Percentiles rank a stretch among this genome's conserved stretches.
Evolutionary conservation across 2,329 filamentous ascomycete genomes (phyloP).

Genomic region (Sclerotinia minor): DNA sequence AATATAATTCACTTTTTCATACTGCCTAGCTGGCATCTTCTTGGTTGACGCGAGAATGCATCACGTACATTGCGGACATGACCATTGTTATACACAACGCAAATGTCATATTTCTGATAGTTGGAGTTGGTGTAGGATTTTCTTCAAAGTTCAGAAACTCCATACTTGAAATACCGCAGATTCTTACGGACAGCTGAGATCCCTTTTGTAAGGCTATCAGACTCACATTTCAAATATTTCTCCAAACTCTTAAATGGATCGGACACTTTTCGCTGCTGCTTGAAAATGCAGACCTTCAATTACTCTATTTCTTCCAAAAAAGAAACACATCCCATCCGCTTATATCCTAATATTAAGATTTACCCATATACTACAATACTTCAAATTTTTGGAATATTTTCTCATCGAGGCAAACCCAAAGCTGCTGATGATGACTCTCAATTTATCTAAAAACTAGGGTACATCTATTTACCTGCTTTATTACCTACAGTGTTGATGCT

Average conservation of each 20-base stretch:
- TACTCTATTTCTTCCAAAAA: neutral
- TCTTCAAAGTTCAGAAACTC: neutral
- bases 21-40: neutral
- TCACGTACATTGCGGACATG: neutral
- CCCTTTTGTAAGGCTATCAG: neutral
- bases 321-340: neutral
- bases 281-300: neutral
- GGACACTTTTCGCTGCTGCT: neutral
- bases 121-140: neutral
- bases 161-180: no score
- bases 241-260: neutral
- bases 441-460: neutral
- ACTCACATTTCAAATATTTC: neutral
- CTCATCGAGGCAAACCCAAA: neutral
- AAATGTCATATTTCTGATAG: neutral
- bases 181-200: neutral
- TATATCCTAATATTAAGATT: no score
- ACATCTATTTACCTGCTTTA: no score
- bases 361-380: no score
- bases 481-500: neutral
- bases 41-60: neutral
- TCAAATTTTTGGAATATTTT: no score
- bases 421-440: neutral
- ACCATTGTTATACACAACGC: neutral
- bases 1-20: neutral